Evolutionary conservation across 148 eudicot genomes (phyloP), one percentile per base, ranked within the genome.

Genomic region (Dianthus caryophyllus): DNA sequence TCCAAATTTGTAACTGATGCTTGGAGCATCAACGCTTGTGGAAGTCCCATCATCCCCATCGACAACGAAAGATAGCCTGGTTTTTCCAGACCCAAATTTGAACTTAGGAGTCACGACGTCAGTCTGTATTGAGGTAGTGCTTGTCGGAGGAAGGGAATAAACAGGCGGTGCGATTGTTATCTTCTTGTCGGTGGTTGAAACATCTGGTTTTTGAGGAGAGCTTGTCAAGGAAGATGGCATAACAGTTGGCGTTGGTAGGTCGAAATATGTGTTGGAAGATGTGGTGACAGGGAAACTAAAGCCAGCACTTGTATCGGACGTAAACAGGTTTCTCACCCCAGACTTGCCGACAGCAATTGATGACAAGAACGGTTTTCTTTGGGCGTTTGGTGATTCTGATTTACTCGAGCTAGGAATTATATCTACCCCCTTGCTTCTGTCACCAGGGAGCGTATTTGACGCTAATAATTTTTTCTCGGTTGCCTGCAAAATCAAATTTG

Each of bases 211-310:
- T 51, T 81, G 57, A 25, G 74, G 68, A 61, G 73, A 43, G 44
- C 70, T 73, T 26, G 88, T 33, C 18, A 73, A 64, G 57, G 65
- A 79, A 63, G 84, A 79, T 25, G 91, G 97, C 79, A 84, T 67
- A 56, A 94, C 73, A 46, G 99, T 85, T 60, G 96, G 97, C 2
- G 97, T 90, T 24, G 96, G 97, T 33, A 88, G 97, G 74, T 90
- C 99, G 29, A 83, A 74, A 44, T 74, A 61, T n/a, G 75, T 56
- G 64, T 78, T 71, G 15, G 86, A 75, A 67, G 85, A 66, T 61
- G 82, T 73, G 36, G 85, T 74, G 43, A 83, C 76, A 8, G 88
- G 93, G 61, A 95, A 87, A 30, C 85, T 83, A 75, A 90, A 95
- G 14, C 88, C 88, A 44, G 69, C 47, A 49, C 51, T 84, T 33